These are phyloP conservation scores for Yamagishiella unicocca DNA, from an alignment of 139 green algal genomes.

Conservation along the genomic window DNA sequence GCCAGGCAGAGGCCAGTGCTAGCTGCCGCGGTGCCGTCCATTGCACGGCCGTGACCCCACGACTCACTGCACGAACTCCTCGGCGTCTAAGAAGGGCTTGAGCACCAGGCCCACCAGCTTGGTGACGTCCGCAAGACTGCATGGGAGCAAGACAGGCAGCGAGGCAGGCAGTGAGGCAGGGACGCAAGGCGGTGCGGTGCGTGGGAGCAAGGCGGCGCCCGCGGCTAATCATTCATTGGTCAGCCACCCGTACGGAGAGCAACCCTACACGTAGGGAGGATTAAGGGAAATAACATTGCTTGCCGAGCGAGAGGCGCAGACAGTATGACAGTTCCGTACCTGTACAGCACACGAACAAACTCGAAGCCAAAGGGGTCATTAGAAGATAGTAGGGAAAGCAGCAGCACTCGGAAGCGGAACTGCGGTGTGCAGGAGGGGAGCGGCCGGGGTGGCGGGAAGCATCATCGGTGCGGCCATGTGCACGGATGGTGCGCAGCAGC, in stretches of 20 bases:
- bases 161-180: neutral
- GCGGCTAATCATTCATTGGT: too few relatives aligned
- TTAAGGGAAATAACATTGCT: too few relatives aligned
- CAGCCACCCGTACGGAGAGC: too few relatives aligned
- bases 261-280: too few relatives aligned
- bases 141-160: neutral
- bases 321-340: conserved; percentile 14
- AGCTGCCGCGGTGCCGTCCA: neutral
- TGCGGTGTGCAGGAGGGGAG: too few relatives aligned
- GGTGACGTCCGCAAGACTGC: conserved; percentile 12
- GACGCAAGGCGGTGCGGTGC: too few relatives aligned
- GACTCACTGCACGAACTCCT: neutral
- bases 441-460: too few relatives aligned
- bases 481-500: too few relatives aligned
- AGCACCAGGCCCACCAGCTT: conserved; percentile 11
- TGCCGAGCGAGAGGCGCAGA: too few relatives aligned
- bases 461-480: too few relatives aligned
- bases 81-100: conserved; percentile 1
- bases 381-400: neutral
- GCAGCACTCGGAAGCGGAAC: neutral
- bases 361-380: conserved; percentile 26
- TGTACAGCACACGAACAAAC: conserved; percentile 11
- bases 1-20: too few relatives aligned
- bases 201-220: too few relatives aligned
- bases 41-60: neutral